A percentile compares a stretch with the other conserved stretches of the same genome.
phyloP scores from a whole-genome alignment of 129 eudicot species.

The Calendula officinalis region DNA sequence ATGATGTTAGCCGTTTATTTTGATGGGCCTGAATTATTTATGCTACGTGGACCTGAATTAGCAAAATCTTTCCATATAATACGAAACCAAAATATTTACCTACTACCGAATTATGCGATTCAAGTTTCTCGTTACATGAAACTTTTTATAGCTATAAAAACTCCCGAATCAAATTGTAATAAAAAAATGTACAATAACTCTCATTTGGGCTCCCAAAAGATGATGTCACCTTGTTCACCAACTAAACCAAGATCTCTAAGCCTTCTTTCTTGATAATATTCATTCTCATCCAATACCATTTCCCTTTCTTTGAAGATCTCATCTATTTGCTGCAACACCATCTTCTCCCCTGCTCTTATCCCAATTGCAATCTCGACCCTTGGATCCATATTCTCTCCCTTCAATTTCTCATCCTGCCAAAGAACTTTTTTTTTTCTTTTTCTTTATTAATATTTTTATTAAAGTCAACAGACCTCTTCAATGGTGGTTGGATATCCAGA shows the following conservation, averaged over 20 bases:
- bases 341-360: constrained; percentile 79
- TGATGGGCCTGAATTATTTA: no score
- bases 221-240: constrained; percentile 92
- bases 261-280: constrained; percentile 97
- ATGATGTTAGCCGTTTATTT: no score
- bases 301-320: constrained; percentile 65
- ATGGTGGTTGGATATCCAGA: constrained; percentile 77
- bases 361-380: constrained; percentile 69
- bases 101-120: no score
- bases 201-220: constrained; percentile 85
- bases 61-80: no score
- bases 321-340: constrained; percentile 79
- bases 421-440: no score
- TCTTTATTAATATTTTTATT: no score
- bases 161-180: constrained; percentile 5
- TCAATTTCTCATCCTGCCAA: constrained; percentile 85
- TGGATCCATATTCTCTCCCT: constrained; percentile 43
- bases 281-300: constrained; percentile 57
- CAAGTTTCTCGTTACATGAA: no score
- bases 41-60: no score
- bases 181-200: constrained; percentile 13
- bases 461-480: constrained; percentile 66
- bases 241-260: constrained; percentile 90
- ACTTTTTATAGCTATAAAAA: not conserved
- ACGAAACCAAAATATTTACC: no score